phyloP scores from a whole-genome alignment of 202 grass and related monocot species.

The Brachypodium distachyon region DNA sequence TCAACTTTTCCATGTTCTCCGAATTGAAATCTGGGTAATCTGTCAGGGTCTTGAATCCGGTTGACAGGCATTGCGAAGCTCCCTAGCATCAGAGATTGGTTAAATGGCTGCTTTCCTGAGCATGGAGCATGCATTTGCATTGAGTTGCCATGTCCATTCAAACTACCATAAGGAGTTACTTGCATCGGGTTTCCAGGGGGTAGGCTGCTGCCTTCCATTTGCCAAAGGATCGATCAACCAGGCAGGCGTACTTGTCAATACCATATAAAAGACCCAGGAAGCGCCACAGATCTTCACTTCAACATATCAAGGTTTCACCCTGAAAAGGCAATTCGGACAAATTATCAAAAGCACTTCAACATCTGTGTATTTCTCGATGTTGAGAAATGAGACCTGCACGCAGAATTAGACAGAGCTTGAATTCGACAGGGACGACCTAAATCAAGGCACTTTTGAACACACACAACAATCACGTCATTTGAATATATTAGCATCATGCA shows the following conservation, averaged over 20 bases:
- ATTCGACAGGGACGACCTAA: neutral
- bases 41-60: slow-evolving; percentile 13
- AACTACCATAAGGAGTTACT: slow-evolving; percentile 25
- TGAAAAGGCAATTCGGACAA: slow-evolving; percentile 12
- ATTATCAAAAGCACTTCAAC: neutral
- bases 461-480: neutral
- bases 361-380: neutral
- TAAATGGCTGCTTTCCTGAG: slow-evolving; percentile 30
- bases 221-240: slow-evolving; percentile 6
- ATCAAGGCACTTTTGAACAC: neutral
- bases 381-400: neutral
- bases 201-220: slow-evolving; percentile 55
- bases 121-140: slow-evolving; percentile 35
- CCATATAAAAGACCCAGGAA: slow-evolving; percentile 8
- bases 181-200: slow-evolving; percentile 29
- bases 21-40: slow-evolving; percentile 28
- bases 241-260: neutral
- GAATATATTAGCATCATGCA: neutral
- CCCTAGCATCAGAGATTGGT: slow-evolving; percentile 27
- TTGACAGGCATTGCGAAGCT: slow-evolving; percentile 22
- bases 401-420: neutral
- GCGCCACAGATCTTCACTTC: neutral
- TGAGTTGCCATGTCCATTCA: slow-evolving; percentile 29
- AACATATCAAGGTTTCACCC: slow-evolving; percentile 2
- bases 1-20: slow-evolving; percentile 32